Evolutionary conservation across 768 basidiomycete species (phyloP), one percentile per base, ranked within the genome.

Genomic region (Clathrus columnatus): DNA sequence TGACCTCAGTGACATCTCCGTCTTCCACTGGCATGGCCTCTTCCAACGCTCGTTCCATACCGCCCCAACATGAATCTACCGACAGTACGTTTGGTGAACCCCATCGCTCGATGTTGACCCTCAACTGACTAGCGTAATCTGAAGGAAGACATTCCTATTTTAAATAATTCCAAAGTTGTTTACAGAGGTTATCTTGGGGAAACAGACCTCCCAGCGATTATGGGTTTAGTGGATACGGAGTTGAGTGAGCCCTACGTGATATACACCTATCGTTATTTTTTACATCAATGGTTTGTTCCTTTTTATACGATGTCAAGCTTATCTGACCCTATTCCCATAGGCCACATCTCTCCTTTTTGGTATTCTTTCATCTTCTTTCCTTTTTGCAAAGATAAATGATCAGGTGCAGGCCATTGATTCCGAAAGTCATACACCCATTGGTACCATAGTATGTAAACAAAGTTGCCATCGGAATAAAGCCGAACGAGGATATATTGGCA

Each of bases 401-500:
- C 24, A 36, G n/a, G 27, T 51, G 6, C 61, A 86, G 84, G 84
- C 84, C 16, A 18, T 55, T 14, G 84, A 80, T 65, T 76, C 84
- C 0, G 70, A 66, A 57, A 70, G 76, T 46, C 65, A 74, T 8
- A 72, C 71, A 24, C 89, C 93, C 17, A 80, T 98, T 59, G 96
- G 91, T 26, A 90, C 91, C 16, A 91, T 99, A 58, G 87, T 99
- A 20, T 96, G 92, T 80, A 99, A 98, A 75, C 95, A 96, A 71
- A 92, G 92, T 62, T 76, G 80, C 67, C 96, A 98, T 71, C 75
- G 75, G 54, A 79, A 85, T 59, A 70, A 73, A 36, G 73, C 81
- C 8, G 90, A 92, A 66, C 72, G 96, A 66, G 96, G 96, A 14
- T 99, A 99, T 67, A 95, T 99, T 57, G 96, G 94, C 32, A 98